Percentiles rank a stretch among this genome's conserved stretches.
Conservation (phyloP, 2,329 filamentous ascomycete species). For the Trichoderma lentiforme region DNA sequence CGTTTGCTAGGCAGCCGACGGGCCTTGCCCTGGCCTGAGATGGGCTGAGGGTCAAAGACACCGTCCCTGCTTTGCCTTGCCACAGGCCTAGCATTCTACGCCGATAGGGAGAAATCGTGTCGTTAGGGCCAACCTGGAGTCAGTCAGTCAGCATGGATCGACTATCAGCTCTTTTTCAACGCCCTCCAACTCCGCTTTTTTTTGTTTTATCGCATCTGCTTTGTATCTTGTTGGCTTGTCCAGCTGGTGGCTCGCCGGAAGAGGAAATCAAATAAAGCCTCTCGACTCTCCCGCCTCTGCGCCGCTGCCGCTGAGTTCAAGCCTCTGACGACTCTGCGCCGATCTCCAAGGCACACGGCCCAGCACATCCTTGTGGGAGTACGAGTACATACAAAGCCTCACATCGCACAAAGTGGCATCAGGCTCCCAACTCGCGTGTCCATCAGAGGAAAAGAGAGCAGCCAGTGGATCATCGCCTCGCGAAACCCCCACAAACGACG, state of each 20-base stretch:
- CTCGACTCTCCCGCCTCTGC: constrained; percentile 1
- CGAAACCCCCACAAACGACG: neutral
- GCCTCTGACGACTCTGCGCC: constrained; percentile 11
- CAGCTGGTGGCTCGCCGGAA: neutral
- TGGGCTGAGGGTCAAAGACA: neutral
- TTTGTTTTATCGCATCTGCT: neutral
- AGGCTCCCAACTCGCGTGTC: neutral
- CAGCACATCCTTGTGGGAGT: neutral
- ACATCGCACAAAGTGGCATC: neutral
- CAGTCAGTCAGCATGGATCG: neutral
- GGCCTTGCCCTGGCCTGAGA: neutral
- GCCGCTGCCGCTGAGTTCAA: constrained; percentile 10
- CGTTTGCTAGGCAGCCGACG: neutral
- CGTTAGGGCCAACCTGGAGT: neutral
- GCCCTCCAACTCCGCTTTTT: neutral
- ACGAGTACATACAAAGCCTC: neutral
- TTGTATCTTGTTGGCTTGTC: neutral
- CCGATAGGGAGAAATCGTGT: neutral
- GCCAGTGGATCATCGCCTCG: neutral
- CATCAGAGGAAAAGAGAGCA: neutral
- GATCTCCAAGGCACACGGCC: neutral
- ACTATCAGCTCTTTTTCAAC: neutral
- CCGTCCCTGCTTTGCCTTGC: neutral
- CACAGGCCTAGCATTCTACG: neutral
- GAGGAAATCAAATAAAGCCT: constrained; percentile 15